Conservation (phyloP, 176 grass and related monocot genomes). For the Musa acuminata region DNA sequence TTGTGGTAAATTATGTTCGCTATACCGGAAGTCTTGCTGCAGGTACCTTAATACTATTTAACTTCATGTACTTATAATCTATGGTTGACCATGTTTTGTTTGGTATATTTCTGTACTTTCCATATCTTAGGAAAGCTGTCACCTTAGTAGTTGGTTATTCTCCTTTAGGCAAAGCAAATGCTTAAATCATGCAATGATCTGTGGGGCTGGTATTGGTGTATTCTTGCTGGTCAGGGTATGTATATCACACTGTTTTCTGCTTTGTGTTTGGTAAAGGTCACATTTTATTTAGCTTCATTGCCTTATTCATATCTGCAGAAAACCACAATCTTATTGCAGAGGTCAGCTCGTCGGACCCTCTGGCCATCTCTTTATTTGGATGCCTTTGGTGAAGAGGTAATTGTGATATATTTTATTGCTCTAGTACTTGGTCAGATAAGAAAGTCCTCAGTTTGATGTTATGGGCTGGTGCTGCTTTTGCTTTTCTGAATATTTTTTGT, state of each 20-base stretch:
- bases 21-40: slow-evolving; percentile 88
- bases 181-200: slow-evolving; percentile 61
- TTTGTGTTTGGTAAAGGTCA: slow-evolving; percentile 16
- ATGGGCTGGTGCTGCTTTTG: neutral
- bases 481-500: neutral
- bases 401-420: neutral
- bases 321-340: slow-evolving; percentile 92
- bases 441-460: neutral
- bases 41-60: slow-evolving; percentile 32
- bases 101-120: slow-evolving; percentile 6
- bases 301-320: slow-evolving; percentile 43
- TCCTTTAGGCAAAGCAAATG: slow-evolving; percentile 68
- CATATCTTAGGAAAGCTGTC: neutral
- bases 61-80: slow-evolving; percentile 13
- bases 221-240: slow-evolving; percentile 97
- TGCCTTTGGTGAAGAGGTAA: slow-evolving; percentile 95
- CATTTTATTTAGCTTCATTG: slow-evolving; percentile 23
- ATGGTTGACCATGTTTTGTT: neutral
- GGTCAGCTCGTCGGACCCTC: slow-evolving; percentile 63
- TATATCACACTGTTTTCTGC: slow-evolving; percentile 14
- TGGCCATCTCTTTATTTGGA: slow-evolving; percentile 97
- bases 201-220: slow-evolving; percentile 86
- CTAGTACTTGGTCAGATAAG: neutral
- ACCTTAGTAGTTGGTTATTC: slow-evolving; percentile 15
- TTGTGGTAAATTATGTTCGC: slow-evolving; percentile 82